Conservation (phyloP, 164 flowering plant species). For the Pachysandra terminalis region DNA sequence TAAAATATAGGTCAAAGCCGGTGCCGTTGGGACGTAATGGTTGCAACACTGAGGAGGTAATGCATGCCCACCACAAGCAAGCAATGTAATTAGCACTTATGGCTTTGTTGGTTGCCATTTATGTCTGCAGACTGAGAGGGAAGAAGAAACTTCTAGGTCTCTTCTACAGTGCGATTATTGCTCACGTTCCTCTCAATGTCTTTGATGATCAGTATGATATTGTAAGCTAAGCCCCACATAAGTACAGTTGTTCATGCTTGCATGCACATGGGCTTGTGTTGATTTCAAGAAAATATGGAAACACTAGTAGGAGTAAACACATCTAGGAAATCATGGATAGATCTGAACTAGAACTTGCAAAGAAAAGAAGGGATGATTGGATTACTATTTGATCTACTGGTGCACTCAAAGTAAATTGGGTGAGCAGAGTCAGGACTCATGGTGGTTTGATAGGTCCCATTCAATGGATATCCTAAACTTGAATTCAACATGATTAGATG, state of each 20-base stretch:
- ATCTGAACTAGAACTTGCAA: not conserved
- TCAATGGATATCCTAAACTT: too few species aligned
- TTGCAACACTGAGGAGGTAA: not conserved
- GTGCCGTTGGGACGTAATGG: not conserved
- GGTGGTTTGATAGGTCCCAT: not conserved
- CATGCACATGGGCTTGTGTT: not conserved
- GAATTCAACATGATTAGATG: not conserved
- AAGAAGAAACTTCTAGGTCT: not conserved
- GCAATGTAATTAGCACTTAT: not conserved
- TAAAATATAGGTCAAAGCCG: not conserved
- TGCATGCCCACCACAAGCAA: not conserved
- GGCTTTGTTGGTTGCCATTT: not conserved
- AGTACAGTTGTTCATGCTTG: not conserved
- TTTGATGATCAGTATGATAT: not conserved
- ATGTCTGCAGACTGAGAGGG: not conserved
- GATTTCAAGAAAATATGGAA: not conserved
- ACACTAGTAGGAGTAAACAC: not conserved
- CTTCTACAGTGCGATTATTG: not conserved
- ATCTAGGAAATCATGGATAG: not conserved
- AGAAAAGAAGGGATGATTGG: not conserved
- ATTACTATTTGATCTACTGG: not conserved
- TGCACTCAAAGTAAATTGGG: not conserved
- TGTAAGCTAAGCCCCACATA: not conserved
- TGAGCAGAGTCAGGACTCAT: not conserved
- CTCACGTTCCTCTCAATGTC: not conserved